Base-by-base conservation (phyloP, 2,329 filamentous ascomycete genomes). In the Gaeumannomyces tritici region DNA sequence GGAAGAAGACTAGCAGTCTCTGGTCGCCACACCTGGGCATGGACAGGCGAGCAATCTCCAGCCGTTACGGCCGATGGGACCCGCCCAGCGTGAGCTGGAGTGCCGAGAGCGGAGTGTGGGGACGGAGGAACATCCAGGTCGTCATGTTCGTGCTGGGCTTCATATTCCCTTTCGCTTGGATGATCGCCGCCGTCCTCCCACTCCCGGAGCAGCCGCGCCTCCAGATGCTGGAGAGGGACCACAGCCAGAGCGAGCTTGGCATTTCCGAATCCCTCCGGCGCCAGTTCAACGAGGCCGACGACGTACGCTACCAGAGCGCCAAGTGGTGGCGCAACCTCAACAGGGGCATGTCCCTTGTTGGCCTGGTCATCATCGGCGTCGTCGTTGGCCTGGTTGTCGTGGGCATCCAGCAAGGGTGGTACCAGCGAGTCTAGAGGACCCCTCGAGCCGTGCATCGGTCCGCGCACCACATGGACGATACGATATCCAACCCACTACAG, bases 91-190 rank as follows among this genome's bases (percentile, higher is more conserved):
- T 89, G 27, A 84, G 86, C 64, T 89, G 87, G 74, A 83, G 83
- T 12, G 75, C 83, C 3, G 84, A 86, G 54, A 83, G 82, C 47
- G 80, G 83, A 1, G 70, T 84, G 4, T 80, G 89, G 65, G 87
- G 86, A 60, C 83, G 83, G 65, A 83, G 89, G 65, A 93, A 93
- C 70, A 76, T 86, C 58, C 91, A 96, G 73, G 82, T 93, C 33
- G 77, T 89, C 61, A 77, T 90, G 59, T 96, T 96, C 74, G 84
- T 87, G 62, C 55, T 88, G 58, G 91, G 91, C 28, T 96, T 96
- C 70, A 76, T 93, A 58, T 85, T 91, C 69, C 91, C 90, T 7
- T 81, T 91, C 64, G 89, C 88, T 62, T 96, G 91, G 91, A 89
- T 93, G 77, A 79, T 91, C 65, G 91, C 88, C 1, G 84, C 90